phyloP scores from a whole-genome alignment of 1,284 basidiomycete genomes.

The Cerrena zonata region DNA sequence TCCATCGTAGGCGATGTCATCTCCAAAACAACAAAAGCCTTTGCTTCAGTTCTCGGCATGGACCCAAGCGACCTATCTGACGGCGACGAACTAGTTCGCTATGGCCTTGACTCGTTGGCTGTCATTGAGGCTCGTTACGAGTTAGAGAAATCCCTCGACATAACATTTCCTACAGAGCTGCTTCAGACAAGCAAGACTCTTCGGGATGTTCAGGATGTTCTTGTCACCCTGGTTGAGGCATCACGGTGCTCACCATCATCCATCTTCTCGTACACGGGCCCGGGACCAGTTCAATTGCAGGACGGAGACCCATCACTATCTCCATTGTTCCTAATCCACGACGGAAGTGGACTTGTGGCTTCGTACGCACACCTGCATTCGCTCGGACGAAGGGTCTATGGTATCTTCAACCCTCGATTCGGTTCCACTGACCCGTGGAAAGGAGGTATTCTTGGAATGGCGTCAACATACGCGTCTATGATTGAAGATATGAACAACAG shows the following conservation, averaged over 20 bases:
- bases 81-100: slow-evolving; percentile 35
- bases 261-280: slow-evolving; percentile 1
- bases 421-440: slow-evolving; percentile 39
- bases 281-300: slow-evolving; percentile 34
- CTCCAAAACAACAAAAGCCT: slow-evolving; percentile 26
- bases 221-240: slow-evolving; percentile 14
- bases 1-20: background rate
- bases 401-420: slow-evolving; percentile 53
- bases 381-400: slow-evolving; percentile 52
- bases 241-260: slow-evolving; percentile 6
- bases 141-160: slow-evolving; percentile 28
- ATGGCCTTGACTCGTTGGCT: slow-evolving; percentile 55
- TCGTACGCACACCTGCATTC: slow-evolving; percentile 45
- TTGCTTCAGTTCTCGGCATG: slow-evolving; percentile 42
- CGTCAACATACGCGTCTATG: slow-evolving; percentile 41
- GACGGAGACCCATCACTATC: slow-evolving; percentile 16
- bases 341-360: slow-evolving; percentile 58
- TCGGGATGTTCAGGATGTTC: slow-evolving; percentile 11
- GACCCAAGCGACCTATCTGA: slow-evolving; percentile 24
- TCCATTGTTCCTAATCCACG: slow-evolving; percentile 64
- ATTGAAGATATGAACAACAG: slow-evolving; percentile 27
- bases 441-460: slow-evolving; percentile 46
- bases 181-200: slow-evolving; percentile 36
- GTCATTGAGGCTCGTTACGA: slow-evolving; percentile 45
- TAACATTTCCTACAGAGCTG: slow-evolving; percentile 26